Evolutionary conservation across 2,329 filamentous ascomycete species (phyloP), one percentile per base, ranked within the genome.

Genomic region (Eurotiales sp.): DNA sequence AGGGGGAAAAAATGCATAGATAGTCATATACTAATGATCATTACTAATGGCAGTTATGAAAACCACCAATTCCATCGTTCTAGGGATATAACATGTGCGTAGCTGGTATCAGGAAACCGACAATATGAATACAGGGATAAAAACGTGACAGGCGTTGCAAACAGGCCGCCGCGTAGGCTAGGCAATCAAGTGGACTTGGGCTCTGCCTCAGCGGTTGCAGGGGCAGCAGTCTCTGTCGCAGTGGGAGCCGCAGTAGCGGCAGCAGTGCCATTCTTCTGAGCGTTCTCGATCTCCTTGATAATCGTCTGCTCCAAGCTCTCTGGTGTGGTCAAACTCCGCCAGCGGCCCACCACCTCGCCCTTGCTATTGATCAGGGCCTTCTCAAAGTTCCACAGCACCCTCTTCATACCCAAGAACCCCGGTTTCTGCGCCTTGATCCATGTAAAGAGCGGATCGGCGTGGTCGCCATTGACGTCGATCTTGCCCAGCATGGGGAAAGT

Each of bases 371-470:
- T 77, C 57, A 99, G 76, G 75, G 96, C 99, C 82, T 99, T 99
- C 74, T 99, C 93, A 77, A 97, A 99, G 76, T 99, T 99, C 93
- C 93, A 99, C 86, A 97, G 96, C 64, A 99, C 79, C 56, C 85
- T 74, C 85, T 95, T 92, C 66, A 97, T 70, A 17, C 93, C 93
- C 74, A 97, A 74, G 51, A 96, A 65, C 19, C 93, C 91, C 1
- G 92, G 81, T 77, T 90, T 86, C 71, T 80, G 74, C 52, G 71
- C 72, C 77, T 86, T 86, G 72, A 86, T 68, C 80, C 80, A 99
- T 67, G 87, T 80, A 71, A 80, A 97, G 32, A 96, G 72, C 1
- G 91, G 90, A 62, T 84, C 83, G 43, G 90, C 87, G 25, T 83
- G 77, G 61, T 87, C 83, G 63, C 93, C 93, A 70, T 99, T 99